phyloP scores from a whole-genome alignment of 441 rosid species.

The Biscutella auriculata region DNA sequence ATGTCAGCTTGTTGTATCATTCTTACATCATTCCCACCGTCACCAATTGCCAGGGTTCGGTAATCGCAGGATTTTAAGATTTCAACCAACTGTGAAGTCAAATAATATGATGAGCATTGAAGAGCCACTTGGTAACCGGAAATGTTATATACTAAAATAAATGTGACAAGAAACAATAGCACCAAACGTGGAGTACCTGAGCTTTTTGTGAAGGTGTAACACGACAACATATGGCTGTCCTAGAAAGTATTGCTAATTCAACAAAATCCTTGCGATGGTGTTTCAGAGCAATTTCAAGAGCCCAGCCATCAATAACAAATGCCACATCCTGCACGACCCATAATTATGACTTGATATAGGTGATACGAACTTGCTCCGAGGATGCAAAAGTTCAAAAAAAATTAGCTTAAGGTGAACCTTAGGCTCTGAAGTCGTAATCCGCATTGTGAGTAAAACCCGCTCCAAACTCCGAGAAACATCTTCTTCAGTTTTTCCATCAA shows the following conservation, averaged over 20 bases:
- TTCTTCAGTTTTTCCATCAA: conserved; percentile 79
- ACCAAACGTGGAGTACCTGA: conserved; percentile 39
- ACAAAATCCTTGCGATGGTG: conserved; percentile 75
- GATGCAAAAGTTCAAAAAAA: not conserved
- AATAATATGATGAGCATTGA: not conserved
- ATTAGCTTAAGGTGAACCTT: conserved; percentile 45
- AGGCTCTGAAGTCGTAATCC: conserved; percentile 81
- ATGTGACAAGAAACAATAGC: not conserved
- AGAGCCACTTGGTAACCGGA: not conserved
- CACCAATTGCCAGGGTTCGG: conserved; percentile 75
- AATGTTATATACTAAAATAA: not conserved
- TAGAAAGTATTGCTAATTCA: conserved; percentile 84
- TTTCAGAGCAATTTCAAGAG: conserved; percentile 82
- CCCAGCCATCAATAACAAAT: conserved; percentile 96
- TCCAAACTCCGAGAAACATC: conserved; percentile 82
- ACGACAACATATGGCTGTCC: conserved; percentile 98
- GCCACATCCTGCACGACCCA: conserved; percentile 64
- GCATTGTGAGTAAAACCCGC: conserved; percentile 94
- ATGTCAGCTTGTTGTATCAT: conserved; percentile 80
- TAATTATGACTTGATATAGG: not conserved
- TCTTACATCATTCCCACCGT: conserved; percentile 75
- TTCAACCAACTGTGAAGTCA: conserved; percentile 68
- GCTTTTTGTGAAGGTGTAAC: conserved; percentile 99
- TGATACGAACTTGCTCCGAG: not conserved
- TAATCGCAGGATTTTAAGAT: conserved; percentile 89